Conservation (phyloP, 768 basidiomycete species). For the Fomitopsis pulvina region DNA sequence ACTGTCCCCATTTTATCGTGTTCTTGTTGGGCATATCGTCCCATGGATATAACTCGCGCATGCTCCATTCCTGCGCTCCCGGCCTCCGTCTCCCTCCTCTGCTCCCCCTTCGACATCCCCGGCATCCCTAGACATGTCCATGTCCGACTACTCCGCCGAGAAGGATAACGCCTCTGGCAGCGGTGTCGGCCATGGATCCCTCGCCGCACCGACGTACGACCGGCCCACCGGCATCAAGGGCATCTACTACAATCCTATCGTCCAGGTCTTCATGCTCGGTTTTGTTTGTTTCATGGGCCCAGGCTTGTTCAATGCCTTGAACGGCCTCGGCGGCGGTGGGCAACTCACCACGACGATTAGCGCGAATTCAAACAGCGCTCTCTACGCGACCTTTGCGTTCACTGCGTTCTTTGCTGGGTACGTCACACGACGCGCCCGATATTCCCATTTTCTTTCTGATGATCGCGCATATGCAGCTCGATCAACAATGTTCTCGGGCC, state of each 20-base stretch:
- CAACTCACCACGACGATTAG: conserved; percentile 59
- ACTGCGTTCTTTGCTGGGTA: conserved; percentile 68
- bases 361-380: conserved; percentile 62
- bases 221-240: conserved; percentile 47
- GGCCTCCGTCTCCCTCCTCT: not conserved
- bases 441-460: not conserved
- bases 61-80: not conserved
- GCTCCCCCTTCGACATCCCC: not conserved
- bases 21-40: no score
- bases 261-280: conserved; percentile 58
- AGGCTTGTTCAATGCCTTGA: conserved; percentile 76
- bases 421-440: no score
- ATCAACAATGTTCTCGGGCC: conserved; percentile 81
- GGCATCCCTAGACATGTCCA: not conserved
- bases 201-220: conserved; percentile 23
- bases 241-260: conserved; percentile 51
- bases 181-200: not conserved
- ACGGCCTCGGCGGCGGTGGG: conserved; percentile 75
- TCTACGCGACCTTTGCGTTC: conserved; percentile 60
- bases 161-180: conserved; percentile 7
- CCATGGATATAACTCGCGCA: not conserved
- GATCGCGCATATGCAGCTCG: conserved; percentile 35
- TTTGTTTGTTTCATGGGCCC: conserved; percentile 54
- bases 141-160: conserved; percentile 4
- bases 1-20: no score